Base-by-base conservation (phyloP, 2,329 filamentous ascomycete genomes). In the Myriosclerotinia duriaeana region DNA sequence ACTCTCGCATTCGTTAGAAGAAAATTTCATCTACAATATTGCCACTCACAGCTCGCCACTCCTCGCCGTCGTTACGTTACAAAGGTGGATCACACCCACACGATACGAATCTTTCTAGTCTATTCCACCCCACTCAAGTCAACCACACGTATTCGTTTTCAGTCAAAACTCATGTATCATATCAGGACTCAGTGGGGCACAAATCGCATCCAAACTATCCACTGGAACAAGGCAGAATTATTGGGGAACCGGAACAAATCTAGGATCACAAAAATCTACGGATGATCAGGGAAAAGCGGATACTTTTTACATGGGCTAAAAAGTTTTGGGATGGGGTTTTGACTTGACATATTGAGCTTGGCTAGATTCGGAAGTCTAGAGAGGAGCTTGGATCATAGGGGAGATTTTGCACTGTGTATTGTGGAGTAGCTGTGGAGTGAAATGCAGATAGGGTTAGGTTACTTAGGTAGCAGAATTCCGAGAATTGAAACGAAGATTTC, bases 391-490 rank as follows among this genome's bases (percentile, higher is more conserved):
- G 30, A 54, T 54, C 34, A n/a, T n/a, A 12, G 8, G 17, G 5
- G 9, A n/a, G 30, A n/a, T 36, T 3, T 53, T 53, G 30, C 30
- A 53, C 17, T 17, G 14, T 9, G 52, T n/a, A 53, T 53, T 8
- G 22, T 9, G 52, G 14, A 34, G 52, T 34, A 30, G 46, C 6
- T 22, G 46, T 9, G 12, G 8, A n/a, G n/a, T 38, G 53, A 44
- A 50, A 60, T 50, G 30, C 8, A 60, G 56, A 12, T 60, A 50
- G 56, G 36, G 20, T 9, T 11, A n/a, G 20, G 8, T n/a, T 40
- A 40, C 26, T 26, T 42, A 56, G 40, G 40, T 48, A 46, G 42
- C 26, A 26, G 30, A n/a, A 59, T 58, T 58, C 55, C 40, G 26
- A 2, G 15, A 53, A 26, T 30, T 14, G 22, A 34, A 20, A 20